Evolutionary conservation across 441 rosid species (phyloP), one percentile per base, ranked within the genome.

Genomic region (Isatis lusitanica): DNA sequence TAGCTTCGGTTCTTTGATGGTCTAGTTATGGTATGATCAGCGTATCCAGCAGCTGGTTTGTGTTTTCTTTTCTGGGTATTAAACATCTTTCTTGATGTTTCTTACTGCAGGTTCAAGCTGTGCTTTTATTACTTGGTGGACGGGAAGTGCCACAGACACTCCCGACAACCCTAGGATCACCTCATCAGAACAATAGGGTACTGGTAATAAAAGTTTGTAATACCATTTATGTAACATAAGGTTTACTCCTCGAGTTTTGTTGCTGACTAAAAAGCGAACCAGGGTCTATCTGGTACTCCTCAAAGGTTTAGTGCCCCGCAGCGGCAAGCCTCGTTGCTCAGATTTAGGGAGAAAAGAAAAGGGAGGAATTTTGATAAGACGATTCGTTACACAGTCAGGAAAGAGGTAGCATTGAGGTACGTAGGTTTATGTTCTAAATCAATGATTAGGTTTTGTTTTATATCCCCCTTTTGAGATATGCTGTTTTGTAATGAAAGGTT

Each of bases 321-420:
- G 61, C 74, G 94, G 66, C 74, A 82, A 75, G 92, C 92, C 62
- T 89, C 95, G 46, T 69, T 86, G 70, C 69, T 81, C 71, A 87
- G 92, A 77, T 89, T 89, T 51, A 88, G 89, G 12, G 90, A 85
- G 72, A 90, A 90, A 81, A 81, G 91, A 59, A 86, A 86, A 82
- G 92, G 83, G 66, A 80, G 92, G 44, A 85, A 87, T 44, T 90
- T 86, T 43, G 95, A 85, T 66, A 88, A 88, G 92, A 90, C 85
- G 66, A 84, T 87, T 74, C 86, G 92, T 31, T 90, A 88, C 67
- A 75, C 87, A 9, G 88, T 87, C n/a, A 88, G 92, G 53, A 85
- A 87, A 72, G 95, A 90, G 79, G 95, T 86, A 44, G 95, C 92
- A 70, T 85, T 84, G 70, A 84, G 92, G 95, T 87, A 84, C 12